Conservation (phyloP, 148 eudicot genomes). For the Fagopyrum homotropicum region DNA sequence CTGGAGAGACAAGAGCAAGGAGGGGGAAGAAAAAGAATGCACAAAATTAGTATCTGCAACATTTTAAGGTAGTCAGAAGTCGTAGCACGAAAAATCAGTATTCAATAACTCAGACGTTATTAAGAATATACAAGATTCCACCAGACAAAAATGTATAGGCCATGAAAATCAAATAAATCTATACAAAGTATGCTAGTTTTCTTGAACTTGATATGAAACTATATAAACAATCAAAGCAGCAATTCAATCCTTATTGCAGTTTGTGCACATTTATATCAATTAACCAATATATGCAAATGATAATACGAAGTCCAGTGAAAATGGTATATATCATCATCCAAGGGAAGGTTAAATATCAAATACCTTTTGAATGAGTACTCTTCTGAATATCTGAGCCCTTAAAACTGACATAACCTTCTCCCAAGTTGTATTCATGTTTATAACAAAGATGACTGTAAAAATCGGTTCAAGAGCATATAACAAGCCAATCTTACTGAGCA, state of each 20-base stretch:
- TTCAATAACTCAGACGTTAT: background rate
- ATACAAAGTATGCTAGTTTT: background rate
- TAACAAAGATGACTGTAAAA: conserved; percentile 69
- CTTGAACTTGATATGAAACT: background rate
- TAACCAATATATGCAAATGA: background rate
- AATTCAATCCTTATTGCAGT: background rate
- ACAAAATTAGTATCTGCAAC: conserved; percentile 5
- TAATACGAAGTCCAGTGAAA: background rate
- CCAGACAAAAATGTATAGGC: background rate
- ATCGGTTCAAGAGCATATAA: conserved; percentile 81
- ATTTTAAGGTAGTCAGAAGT: background rate
- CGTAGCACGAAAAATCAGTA: background rate
- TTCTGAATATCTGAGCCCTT: conserved; percentile 87
- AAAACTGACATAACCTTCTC: conserved; percentile 97
- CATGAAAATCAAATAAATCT: background rate
- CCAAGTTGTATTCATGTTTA: conserved; percentile 83
- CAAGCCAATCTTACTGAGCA: conserved; percentile 63
- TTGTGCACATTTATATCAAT: background rate
- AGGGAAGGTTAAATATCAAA: background rate
- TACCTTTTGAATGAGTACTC: conserved; percentile 92
- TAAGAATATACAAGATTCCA: background rate
- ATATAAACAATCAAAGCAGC: background rate
- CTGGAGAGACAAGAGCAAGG: conserved; percentile 35
- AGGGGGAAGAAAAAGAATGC: background rate
- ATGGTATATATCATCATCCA: background rate